Conservation (phyloP, 164 flowering plant genomes). For the Kingdonia uniflora region DNA sequence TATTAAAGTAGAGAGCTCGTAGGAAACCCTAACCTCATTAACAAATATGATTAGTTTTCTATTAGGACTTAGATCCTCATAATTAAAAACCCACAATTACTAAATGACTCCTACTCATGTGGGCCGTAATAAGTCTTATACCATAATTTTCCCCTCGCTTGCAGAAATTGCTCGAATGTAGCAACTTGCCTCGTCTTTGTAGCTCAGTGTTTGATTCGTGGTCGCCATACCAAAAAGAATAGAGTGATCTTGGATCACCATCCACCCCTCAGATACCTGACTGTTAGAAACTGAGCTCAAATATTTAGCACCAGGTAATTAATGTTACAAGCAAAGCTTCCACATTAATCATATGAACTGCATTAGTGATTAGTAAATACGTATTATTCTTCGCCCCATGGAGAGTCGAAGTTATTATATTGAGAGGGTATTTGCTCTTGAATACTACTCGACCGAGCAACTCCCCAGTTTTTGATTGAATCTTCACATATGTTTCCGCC, state of each 20-base stretch:
- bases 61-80: no score
- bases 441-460: slow-evolving; percentile 10
- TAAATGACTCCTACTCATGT: no score
- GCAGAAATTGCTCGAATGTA: no score
- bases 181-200: no score
- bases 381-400: slow-evolving; percentile 23
- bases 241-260: slow-evolving; percentile 54
- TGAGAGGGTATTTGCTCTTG: slow-evolving; percentile 34
- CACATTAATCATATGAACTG: slow-evolving; percentile 32
- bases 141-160: no score
- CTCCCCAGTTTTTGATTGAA: slow-evolving; percentile 14
- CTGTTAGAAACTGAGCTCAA: slow-evolving; percentile 19
- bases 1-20: no score
- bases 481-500: slow-evolving; percentile 19
- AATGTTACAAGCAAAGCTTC: slow-evolving; percentile 7
- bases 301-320: slow-evolving; percentile 3
- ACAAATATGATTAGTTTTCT: no score
- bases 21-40: no score
- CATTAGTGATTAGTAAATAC: slow-evolving; percentile 24
- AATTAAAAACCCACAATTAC: no score
- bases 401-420: slow-evolving; percentile 20
- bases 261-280: slow-evolving; percentile 58
- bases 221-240: no score
- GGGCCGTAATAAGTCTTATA: no score
- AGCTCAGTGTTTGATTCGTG: no score